Base-by-base conservation (phyloP, 75 land plant genomes). In the Cryptomeria japonica region DNA sequence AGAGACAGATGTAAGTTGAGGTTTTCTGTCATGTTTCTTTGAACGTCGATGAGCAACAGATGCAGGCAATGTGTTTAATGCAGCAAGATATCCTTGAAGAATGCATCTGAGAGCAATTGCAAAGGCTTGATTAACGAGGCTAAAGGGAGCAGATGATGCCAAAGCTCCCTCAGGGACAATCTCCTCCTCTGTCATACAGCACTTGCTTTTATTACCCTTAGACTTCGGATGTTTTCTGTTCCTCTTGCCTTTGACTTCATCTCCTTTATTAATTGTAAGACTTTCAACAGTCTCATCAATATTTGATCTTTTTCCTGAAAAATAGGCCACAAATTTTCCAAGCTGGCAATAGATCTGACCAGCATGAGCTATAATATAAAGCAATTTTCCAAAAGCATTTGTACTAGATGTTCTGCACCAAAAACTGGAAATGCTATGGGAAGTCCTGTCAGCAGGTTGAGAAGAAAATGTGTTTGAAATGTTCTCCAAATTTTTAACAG, bases 51-150 rank as follows among this genome's bases (percentile, higher is more conserved):
- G 86, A 36, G 79, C 42, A 14, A 91, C 92, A 64, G 98, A 94
- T 82, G 96, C 93, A 82, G 78, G 42, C 72, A 98, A 82, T 80
- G 97, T 94, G 87, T 95, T 90, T 14, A 96, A 84, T n/a, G 99
- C 92, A 87, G 95, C 90, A 31, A 92, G 84, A 86, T 97, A 94
- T 14, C 95, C 99, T 64, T 96, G 95, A 83, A 98, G 76, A 86
- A 98, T 91, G 87, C 92, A 93, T 55, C 87, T 88, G 76, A 98
- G 94, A 83, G 99, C 97, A 87, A 92, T 92, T 61, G 99, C 92
- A 92, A 96, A 98, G 83, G 99, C 97, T 83, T 98, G 99, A 89
- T 98, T 98, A 46, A 96, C 94, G 84, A 96, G 95, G 91, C 94
- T 93, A 88, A 89, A 86, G 28, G 86, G 92, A 87, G 93, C 91